Conservation (phyloP, 2,329 filamentous ascomycete genomes). For the Madurella fahalii region DNA sequence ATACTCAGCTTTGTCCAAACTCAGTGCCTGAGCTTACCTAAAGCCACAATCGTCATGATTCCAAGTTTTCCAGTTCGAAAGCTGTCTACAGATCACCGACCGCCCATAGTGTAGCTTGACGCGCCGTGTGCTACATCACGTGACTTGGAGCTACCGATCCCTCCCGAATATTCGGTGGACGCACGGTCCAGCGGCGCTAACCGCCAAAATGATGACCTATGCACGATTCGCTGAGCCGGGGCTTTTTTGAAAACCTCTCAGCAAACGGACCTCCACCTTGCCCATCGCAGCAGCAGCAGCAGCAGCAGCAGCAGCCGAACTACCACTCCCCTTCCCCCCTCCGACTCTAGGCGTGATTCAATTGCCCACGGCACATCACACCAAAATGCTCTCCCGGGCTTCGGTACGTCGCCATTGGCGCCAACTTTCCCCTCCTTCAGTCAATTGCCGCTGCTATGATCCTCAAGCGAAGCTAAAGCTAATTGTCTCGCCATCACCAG, state of each 20-base stretch:
- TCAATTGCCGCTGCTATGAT: not conserved
- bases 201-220: constrained; percentile 9
- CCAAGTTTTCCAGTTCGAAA: not conserved
- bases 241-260: constrained; percentile 44
- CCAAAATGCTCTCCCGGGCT: constrained; percentile 55
- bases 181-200: constrained; percentile 17
- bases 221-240: constrained; percentile 22
- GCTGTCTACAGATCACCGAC: not conserved
- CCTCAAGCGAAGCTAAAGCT: constrained; percentile 26
- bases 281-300: constrained; percentile 18
- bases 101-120: not conserved
- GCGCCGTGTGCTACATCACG: constrained; percentile 15
- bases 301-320: constrained; percentile 21
- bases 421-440: not conserved
- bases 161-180: constrained; percentile 12
- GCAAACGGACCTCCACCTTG: constrained; percentile 30
- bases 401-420: constrained; percentile 44
- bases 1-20: no score
- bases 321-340: constrained; percentile 27
- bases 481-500: constrained; percentile 33
- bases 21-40: no score
- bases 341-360: constrained; percentile 27
- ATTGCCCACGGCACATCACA: constrained; percentile 46
- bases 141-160: constrained; percentile 20
- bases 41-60: no score